These are phyloP conservation scores for Escovopsis sp. DNA, from an alignment of 2,329 filamentous ascomycete species.

Conservation along the genomic window DNA sequence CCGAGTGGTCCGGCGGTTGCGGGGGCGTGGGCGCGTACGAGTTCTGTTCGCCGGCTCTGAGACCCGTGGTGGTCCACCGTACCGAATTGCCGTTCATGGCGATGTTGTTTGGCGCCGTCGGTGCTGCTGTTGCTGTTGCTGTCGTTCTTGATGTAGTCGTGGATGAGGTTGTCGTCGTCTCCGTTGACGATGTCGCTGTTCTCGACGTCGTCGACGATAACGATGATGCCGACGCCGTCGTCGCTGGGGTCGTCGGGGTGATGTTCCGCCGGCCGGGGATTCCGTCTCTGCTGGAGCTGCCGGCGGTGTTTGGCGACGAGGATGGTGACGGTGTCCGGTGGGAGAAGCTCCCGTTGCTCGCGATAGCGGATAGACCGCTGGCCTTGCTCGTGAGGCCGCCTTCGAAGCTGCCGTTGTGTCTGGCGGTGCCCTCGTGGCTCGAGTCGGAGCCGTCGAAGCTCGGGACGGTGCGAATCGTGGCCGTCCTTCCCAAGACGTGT, in stretches of 20 bases:
- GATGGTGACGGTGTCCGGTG: constrained; percentile 13
- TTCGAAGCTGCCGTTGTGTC: constrained; percentile 38
- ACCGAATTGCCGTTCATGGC: constrained; percentile 12
- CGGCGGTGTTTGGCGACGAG: constrained; percentile 4
- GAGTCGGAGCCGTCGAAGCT: constrained; percentile 37
- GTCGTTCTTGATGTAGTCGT: constrained; percentile 17
- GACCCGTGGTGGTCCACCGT: constrained; percentile 17
- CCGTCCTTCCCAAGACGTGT: constrained; percentile 17
- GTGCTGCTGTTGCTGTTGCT: too few relatives aligned
- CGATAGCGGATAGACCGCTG: constrained; percentile 30
- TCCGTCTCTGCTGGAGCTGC: constrained; percentile 4
- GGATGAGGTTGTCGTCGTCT: background rate
- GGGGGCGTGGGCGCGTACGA: background rate
- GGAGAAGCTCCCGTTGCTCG: constrained; percentile 16
- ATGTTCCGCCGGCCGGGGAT: too few relatives aligned
- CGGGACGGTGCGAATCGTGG: constrained; percentile 41
- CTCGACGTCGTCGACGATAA: constrained; percentile 20
- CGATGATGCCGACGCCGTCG: background rate
- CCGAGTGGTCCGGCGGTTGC: constrained; percentile 12
- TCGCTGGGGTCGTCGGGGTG: too few relatives aligned
- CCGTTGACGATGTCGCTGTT: background rate
- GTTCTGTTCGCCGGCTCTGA: constrained; percentile 17
- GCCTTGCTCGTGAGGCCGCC: constrained; percentile 40
- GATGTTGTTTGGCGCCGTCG: constrained; percentile 4
- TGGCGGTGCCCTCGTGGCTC: constrained; percentile 22